phyloP scores from a whole-genome alignment of 2,329 filamentous ascomycete genomes.

The Conoideocrella luteorostrata region DNA sequence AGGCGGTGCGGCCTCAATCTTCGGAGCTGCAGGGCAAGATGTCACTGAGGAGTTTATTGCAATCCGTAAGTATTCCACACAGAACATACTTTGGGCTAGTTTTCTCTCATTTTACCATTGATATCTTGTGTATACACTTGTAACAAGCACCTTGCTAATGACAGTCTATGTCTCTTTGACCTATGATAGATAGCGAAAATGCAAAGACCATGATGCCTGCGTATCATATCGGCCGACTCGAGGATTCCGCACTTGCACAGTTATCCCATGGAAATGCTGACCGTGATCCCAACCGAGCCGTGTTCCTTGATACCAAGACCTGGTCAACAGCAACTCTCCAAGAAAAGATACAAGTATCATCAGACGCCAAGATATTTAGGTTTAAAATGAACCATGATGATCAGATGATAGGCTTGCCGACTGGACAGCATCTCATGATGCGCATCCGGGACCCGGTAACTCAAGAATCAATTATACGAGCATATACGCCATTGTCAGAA shows the following conservation, averaged over 20 bases:
- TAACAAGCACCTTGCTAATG: constrained; percentile 19
- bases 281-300: constrained; percentile 37
- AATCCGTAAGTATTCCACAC: constrained; percentile 63
- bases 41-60: constrained; percentile 83
- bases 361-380: constrained; percentile 74
- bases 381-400: constrained; percentile 67
- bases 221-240: constrained; percentile 78
- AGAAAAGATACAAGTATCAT: constrained; percentile 63
- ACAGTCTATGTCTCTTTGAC: no score
- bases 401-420: constrained; percentile 69
- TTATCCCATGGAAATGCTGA: constrained; percentile 39
- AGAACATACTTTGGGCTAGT: neutral
- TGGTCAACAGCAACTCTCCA: constrained; percentile 71
- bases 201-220: constrained; percentile 83
- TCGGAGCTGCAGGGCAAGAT: constrained; percentile 74
- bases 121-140: no score
- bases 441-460: constrained; percentile 67
- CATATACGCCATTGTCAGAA: constrained; percentile 79
- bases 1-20: constrained; percentile 79
- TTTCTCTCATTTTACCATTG: no score
- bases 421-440: constrained; percentile 83
- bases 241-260: constrained; percentile 46
- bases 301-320: constrained; percentile 63
- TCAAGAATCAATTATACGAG: constrained; percentile 68
- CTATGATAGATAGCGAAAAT: constrained; percentile 71